These are phyloP conservation scores for Blumeriella jaapii DNA, from an alignment of 2,329 filamentous ascomycete genomes.

Conservation along the genomic window DNA sequence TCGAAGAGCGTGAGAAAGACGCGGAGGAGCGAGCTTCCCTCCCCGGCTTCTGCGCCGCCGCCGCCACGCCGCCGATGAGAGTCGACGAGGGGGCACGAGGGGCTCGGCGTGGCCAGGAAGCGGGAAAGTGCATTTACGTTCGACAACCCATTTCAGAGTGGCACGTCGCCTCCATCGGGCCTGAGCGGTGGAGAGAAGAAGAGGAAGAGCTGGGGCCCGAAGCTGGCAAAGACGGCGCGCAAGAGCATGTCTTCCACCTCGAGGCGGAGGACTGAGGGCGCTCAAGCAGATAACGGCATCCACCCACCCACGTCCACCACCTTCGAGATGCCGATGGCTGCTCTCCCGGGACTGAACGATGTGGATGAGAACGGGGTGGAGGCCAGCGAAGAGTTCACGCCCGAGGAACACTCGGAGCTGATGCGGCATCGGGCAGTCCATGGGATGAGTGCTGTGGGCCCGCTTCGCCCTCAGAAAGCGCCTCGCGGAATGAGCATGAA, in stretches of 20 bases:
- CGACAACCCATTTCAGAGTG: slow-evolving; percentile 90
- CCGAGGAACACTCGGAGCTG: slow-evolving; percentile 75
- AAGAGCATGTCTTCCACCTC: slow-evolving; percentile 29
- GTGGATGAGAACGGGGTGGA: slow-evolving; percentile 41
- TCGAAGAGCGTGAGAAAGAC: slow-evolving; percentile 38
- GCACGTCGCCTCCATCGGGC: slow-evolving; percentile 53
- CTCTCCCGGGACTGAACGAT: slow-evolving; percentile 30
- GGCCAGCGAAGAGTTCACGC: slow-evolving; percentile 84
- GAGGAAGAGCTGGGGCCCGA: slow-evolving; percentile 25
- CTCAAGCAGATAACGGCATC: slow-evolving; percentile 38
- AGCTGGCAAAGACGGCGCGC: slow-evolving; percentile 31
- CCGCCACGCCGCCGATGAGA: slow-evolving; percentile 33
- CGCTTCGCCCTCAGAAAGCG: slow-evolving; percentile 31
- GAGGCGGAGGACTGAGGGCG: slow-evolving; percentile 40
- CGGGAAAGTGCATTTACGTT: slow-evolving; percentile 64
- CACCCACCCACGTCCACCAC: slow-evolving; percentile 43
- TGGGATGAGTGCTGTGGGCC: slow-evolving; percentile 36
- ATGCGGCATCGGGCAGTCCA: slow-evolving; percentile 53
- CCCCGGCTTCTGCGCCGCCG: slow-evolving; percentile 27
- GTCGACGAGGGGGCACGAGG: slow-evolving; percentile 40
- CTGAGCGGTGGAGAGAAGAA: slow-evolving; percentile 37
- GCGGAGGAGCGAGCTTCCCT: slow-evolving; percentile 39
- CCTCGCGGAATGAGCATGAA: slow-evolving; percentile 40
- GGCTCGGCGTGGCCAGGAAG: slow-evolving; percentile 12
- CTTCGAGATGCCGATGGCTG: slow-evolving; percentile 44